Base-by-base conservation (phyloP, 1,139 yeast genomes). In the Pichia sp. region DNA sequence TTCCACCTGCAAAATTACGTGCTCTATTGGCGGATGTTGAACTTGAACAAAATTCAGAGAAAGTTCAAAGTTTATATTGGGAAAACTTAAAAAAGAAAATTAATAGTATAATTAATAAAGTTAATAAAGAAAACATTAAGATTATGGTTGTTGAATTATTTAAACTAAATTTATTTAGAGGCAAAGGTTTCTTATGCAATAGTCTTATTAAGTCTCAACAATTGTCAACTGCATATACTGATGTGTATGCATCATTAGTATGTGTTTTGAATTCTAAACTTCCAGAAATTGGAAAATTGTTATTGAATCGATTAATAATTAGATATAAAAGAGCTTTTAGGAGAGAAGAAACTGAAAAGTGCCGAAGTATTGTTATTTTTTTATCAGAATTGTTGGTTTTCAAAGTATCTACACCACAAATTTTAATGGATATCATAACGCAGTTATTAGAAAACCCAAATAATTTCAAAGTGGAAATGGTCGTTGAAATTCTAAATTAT, bases 311-410 rank as follows among this genome's bases (percentile, higher is more conserved):
- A 54, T 66, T 83, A 33, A 67, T 85, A 1, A 60, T 83, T 3
- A 81, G 75, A 51, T 86, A 86, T 64, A 73, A 84, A 44, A 72
- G 75, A 55, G 73, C 75, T 3, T 84, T 72, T 61, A 68, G 73
- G 53, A 63, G 71, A 28, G 74, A 78, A 56, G 75, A 81, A 58
- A 73, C 72, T 51, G 55, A 60, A 0, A 60, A 62, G 3, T 78
- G 82, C 48, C 61, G 68, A 25, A 65, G 75, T 10, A 66, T 78
- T 11, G 63, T 74, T 1, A 57, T 66, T 3, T 79, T 89, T 53
- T 49, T 89, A 25, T 79, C 84, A 2, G 83, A 82, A 46, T 66
- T 89, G 52, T 76, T 79, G 44, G 83, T 83, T 57, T 85, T 79
- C 54, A 76, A 73, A 47, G 86, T 88, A 1, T 69, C 81, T 11